Base-by-base conservation (phyloP, 352 stramenopile species). In the Peronosclerospora sorghi region DNA sequence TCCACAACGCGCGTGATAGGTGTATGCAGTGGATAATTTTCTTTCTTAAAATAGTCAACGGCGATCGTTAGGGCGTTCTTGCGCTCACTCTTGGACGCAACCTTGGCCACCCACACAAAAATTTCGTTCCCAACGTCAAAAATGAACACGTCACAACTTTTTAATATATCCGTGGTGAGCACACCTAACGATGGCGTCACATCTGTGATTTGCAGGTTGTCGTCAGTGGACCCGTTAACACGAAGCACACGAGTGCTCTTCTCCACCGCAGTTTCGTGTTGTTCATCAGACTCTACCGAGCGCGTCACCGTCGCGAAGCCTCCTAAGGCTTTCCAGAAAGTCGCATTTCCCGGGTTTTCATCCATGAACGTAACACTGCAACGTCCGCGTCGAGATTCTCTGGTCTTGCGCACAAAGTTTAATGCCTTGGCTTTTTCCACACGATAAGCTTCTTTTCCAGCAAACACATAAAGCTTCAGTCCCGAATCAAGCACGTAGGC, bases 401-500 rank as follows among this genome's bases (percentile, higher is more conserved):
- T 82, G 53, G 85, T 83, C 56, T 93, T 92, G 58, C 73, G 72
- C 15, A 94, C 73, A 38, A 95, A 86, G 44, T 95, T 70, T 10
- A 94, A 68, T 10, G 68, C 77, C 59, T 97, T 97, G 29, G 73
- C 73, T 55, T 95, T 96, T 59, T 97, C 92, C 51, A 93, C 62
- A 36, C 68, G 70, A 59, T 90, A 95, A 15, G 74, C 75, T 0
- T 73, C 60, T 42, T 81, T 68, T 30, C 83, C 76, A 38, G 76
- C 75, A 59, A 68, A 86, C 51, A 89, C 57, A 61, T 67, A n/a
- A n/a, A n/a, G n/a, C n/a, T n/a, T n/a, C n/a, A n/a, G n/a, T n/a
- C n/a, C n/a, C n/a, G n/a, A n/a, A 57, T 97, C 94, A 14, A 98
- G 72, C 5, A 98, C 75, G 59, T 96, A 98, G 0, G 92, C 88